Evolutionary conservation across 106 monocot species (phyloP).

Genomic region (Dactylorhiza incarnata): DNA sequence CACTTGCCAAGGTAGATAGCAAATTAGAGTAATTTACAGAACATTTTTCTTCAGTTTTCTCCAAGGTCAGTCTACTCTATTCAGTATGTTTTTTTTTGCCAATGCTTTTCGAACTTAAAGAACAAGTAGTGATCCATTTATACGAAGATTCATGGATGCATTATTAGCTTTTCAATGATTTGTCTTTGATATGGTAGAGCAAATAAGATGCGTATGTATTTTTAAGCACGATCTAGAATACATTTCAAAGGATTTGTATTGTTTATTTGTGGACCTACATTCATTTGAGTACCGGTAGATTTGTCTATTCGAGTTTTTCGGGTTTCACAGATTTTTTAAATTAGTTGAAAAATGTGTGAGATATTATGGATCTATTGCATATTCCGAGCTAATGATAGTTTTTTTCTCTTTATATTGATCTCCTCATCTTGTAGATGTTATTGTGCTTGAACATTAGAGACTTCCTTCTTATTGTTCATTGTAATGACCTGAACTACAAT

Average conservation of each 20-base stretch:
- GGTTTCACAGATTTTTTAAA: not conserved
- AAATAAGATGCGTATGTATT: not conserved
- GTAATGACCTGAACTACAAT: too few species aligned
- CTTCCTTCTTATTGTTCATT: too few species aligned
- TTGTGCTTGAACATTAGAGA: not conserved
- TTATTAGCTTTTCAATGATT: not conserved
- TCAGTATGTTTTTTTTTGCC: not conserved
- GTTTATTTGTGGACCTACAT: not conserved
- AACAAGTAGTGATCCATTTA: not conserved
- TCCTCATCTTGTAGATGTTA: not conserved
- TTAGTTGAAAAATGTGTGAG: not conserved
- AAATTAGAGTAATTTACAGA: not conserved
- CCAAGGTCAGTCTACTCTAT: not conserved
- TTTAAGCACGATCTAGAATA: not conserved
- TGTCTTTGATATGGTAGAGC: not conserved
- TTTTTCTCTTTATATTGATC: not conserved
- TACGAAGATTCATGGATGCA: not conserved
- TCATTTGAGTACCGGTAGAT: not conserved
- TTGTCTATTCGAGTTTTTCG: not conserved
- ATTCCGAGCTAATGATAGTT: not conserved
- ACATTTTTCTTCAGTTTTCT: not conserved
- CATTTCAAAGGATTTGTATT: not conserved
- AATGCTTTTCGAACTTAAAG: not conserved
- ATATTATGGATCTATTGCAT: not conserved
- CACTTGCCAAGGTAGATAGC: conserved; percentile 54